Evolutionary conservation across 441 rosid genomes (phyloP).

Genomic region (Bocquillonia castaneifolia): DNA sequence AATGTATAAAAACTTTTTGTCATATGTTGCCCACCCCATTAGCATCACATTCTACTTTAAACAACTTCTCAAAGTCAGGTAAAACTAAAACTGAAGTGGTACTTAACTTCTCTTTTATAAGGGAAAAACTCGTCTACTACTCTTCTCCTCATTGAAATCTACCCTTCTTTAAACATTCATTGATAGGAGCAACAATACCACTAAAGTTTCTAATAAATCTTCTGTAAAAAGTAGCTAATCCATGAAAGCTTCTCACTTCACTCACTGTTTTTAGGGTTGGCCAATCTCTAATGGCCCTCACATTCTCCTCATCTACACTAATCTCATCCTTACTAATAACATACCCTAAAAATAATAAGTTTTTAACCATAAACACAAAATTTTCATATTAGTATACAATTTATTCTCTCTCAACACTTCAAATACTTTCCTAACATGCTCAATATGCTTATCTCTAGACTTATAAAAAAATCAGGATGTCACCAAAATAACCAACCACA

Average conservation of each 20-base stretch:
- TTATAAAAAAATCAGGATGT: too few relatives aligned
- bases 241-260: background rate
- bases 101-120: background rate
- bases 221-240: background rate
- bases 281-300: background rate
- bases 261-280: background rate
- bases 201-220: background rate
- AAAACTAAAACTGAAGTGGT: background rate
- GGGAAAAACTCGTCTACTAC: background rate
- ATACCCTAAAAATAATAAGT: background rate
- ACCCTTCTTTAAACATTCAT: background rate
- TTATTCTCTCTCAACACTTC: background rate
- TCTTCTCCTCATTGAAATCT: background rate
- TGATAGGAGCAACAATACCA: background rate
- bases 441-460: background rate
- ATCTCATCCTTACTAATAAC: background rate
- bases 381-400: background rate
- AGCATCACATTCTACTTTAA: slow-evolving; percentile 8
- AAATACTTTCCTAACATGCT: background rate
- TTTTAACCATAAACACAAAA: background rate
- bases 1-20: background rate
- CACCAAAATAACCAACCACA: background rate
- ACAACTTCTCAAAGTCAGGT: background rate
- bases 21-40: background rate
- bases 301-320: slow-evolving; percentile 1